Conservation (phyloP, 2,329 filamentous ascomycete genomes). For the Claviceps quebecensis region DNA sequence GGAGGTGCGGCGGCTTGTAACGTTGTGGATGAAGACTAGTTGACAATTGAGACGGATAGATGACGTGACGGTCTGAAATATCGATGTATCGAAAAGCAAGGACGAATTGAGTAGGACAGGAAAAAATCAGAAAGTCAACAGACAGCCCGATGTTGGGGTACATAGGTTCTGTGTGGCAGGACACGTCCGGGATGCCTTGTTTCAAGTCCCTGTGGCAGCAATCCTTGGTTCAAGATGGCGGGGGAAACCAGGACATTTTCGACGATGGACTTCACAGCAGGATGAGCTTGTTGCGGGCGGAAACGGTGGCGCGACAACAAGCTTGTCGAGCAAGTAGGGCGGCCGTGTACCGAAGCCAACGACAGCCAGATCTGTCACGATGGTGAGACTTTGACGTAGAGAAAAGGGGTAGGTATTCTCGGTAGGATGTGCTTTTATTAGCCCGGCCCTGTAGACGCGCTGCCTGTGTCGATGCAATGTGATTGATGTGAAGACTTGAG, state of each 20-base stretch:
- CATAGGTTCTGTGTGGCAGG: slow-evolving; percentile 1
- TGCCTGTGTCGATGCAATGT: no score
- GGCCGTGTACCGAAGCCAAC: no score
- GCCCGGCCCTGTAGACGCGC: no score
- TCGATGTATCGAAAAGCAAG: neutral
- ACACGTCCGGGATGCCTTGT: slow-evolving; percentile 5
- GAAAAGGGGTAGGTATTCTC: no score
- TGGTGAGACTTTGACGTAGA: no score
- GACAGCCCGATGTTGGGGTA: neutral
- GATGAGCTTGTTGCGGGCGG: no score
- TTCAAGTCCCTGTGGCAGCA: slow-evolving; percentile 9
- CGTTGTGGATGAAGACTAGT: neutral
- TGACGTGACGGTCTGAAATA: neutral
- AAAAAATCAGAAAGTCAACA: neutral
- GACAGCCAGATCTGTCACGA: no score
- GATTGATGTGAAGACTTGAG: no score
- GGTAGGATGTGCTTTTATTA: no score
- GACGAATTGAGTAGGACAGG: neutral
- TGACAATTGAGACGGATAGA: neutral
- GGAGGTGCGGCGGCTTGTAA: neutral
- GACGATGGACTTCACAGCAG: neutral
- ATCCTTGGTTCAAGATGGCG: slow-evolving; percentile 7
- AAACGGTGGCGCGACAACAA: no score
- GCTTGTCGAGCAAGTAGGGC: no score
- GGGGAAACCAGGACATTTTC: slow-evolving; percentile 7